Conservation (phyloP, 1,284 basidiomycete genomes). For the Puccinia horiana region DNA sequence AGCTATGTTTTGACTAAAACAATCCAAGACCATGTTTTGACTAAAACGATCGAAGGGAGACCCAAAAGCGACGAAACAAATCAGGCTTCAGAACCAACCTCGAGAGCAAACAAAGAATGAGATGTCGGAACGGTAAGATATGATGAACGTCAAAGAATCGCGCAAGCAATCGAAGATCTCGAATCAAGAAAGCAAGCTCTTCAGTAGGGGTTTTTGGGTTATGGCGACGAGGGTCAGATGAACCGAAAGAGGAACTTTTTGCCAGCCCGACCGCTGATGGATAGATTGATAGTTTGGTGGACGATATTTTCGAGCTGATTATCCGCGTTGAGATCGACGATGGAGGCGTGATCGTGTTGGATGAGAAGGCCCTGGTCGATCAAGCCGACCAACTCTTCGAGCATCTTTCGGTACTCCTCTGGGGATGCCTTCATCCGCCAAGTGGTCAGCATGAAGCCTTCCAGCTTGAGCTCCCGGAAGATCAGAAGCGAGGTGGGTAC, state of each 20-base stretch:
- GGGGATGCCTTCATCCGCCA: neutral
- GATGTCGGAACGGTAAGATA: too few relatives aligned
- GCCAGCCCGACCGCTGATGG: slow-evolving; percentile 23
- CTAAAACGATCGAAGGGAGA: too few relatives aligned
- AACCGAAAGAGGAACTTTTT: slow-evolving; percentile 35
- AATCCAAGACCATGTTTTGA: too few relatives aligned
- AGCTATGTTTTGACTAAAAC: too few relatives aligned
- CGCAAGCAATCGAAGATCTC: too few relatives aligned
- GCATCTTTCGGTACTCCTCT: slow-evolving; percentile 48
- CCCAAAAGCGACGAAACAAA: too few relatives aligned
- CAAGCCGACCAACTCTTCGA: slow-evolving; percentile 53
- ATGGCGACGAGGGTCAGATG: too few relatives aligned
- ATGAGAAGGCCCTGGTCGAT: slow-evolving; percentile 8
- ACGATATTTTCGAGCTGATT: neutral
- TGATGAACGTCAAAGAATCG: too few relatives aligned
- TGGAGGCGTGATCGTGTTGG: slow-evolving; percentile 1
- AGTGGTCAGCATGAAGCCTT: slow-evolving; percentile 47
- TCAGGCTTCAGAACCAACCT: too few relatives aligned
- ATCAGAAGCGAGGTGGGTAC: slow-evolving; percentile 78
- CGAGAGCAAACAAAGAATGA: too few relatives aligned
- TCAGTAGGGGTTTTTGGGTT: too few relatives aligned
- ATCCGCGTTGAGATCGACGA: slow-evolving; percentile 24
- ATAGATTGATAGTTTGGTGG: neutral
- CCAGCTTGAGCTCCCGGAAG: slow-evolving; percentile 64
- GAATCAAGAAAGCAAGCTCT: too few relatives aligned